A percentile compares a stretch with the other conserved stretches of the same genome.
Evolutionary conservation across 169 alveolate genomes (phyloP).

Genomic region (Plasmodium knowlesi): DNA sequence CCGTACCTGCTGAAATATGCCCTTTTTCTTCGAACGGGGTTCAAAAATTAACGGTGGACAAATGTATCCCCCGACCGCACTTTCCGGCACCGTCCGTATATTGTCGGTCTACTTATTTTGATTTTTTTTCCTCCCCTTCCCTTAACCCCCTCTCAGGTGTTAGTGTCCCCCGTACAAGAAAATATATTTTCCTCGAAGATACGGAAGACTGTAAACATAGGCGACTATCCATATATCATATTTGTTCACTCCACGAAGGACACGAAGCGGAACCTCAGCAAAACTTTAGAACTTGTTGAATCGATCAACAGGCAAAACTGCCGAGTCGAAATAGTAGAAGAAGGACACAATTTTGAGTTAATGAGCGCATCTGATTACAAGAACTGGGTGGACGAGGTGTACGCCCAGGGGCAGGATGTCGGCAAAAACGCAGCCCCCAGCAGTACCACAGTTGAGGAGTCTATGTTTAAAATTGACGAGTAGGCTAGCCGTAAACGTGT

Average conservation of each 20-base stretch:
- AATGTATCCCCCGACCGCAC: background rate
- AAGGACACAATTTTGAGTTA: conserved; percentile 11
- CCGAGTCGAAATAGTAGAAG: conserved; percentile 55
- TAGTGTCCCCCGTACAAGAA: conserved; percentile 63
- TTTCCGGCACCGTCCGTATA: background rate
- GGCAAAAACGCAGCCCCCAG: background rate
- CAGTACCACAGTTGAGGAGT: background rate
- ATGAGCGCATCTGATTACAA: conserved; percentile 23
- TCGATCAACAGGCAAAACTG: conserved; percentile 31
- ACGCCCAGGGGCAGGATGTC: background rate
- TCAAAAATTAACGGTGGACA: background rate
- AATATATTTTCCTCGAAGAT: conserved; percentile 14
- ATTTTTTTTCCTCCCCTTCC: background rate
- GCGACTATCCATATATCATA: conserved; percentile 47
- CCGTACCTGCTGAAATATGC: background rate
- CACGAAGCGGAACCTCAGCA: conserved; percentile 8
- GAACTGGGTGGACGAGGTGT: conserved; percentile 55
- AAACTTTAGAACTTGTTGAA: conserved; percentile 13
- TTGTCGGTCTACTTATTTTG: background rate
- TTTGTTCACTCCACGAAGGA: conserved; percentile 51
- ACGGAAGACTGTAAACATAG: conserved; percentile 4
- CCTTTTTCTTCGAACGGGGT: background rate
- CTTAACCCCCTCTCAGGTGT: background rate
- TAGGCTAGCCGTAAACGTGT: background rate
- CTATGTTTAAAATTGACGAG: background rate